Base-by-base conservation (phyloP, 116 monocot genomes). In the Posidonia oceanica region DNA sequence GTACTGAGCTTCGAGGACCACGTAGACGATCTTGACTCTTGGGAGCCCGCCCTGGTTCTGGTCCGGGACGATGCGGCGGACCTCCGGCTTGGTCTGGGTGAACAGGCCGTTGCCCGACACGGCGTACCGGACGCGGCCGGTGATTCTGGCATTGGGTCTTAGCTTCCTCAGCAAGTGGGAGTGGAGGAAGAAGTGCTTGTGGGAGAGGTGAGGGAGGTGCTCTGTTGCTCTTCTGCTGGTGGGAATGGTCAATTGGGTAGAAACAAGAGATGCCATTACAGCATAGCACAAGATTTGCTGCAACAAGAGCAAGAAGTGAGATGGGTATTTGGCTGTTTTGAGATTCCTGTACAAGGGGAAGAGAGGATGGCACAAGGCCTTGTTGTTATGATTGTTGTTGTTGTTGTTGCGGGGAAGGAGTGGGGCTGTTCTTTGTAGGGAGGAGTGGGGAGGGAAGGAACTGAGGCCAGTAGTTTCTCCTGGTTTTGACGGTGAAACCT, bases 1-100 rank as follows among this genome's bases (percentile, higher is more conserved):
- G 83, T 99, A 99, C 79, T 99, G 98, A 1, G 98, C 98, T 69
- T 99, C 98, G 13, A 99, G 90, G 54, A 99, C 98, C 3, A 99
- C 98, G 52, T 99, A 99, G 14, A 99, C 90, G 7, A 99, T 77
- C 81, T 99, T 99, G 14, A 99, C 93, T 3, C 82, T 69, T 15
- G 93, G 98, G 21, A 93, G 86, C 22, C 72, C 54, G 51, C 6
- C 38, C 13, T 66, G 55, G 10, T 68, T 51, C 22, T 23, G 37
- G n/a, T 83, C 77, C n/a, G 98, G 98, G 15, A 98, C 59, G 59
- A 98, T 86, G 8, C 98, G 87, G 37, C 93, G 87, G 59, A 93
- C 90, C 64, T 98, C 98, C 4, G 93, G 90, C 36, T 80, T 87
- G 3, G 93, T 88, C 79, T 98, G 98, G 12, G 98, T 93, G 90